Evolutionary conservation across 2,329 filamentous ascomycete genomes (phyloP).

Genomic region (Sclerotinia minor): DNA sequence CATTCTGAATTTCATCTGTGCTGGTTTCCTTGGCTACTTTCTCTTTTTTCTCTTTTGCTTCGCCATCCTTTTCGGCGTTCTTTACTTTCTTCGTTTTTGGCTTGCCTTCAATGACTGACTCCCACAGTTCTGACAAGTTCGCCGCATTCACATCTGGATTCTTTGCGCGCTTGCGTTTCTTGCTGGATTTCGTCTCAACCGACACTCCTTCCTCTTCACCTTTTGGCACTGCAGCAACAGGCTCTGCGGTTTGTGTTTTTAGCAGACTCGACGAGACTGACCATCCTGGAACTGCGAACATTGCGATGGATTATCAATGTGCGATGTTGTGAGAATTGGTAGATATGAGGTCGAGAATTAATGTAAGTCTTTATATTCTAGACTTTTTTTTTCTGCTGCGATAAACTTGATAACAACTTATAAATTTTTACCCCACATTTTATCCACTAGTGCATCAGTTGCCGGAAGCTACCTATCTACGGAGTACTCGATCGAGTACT

Average conservation of each 20-base stretch:
- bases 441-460: background rate
- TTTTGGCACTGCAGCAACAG: conserved; percentile 14
- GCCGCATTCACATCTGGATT: conserved; percentile 59
- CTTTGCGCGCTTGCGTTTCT: conserved; percentile 57
- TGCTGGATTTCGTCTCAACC: conserved; percentile 41
- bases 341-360: background rate
- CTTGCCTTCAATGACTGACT: conserved; percentile 72
- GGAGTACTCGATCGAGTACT: too few species aligned
- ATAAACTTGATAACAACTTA: conserved; percentile 14
- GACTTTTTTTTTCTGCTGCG: conserved; percentile 14
- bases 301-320: conserved; percentile 42
- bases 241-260: conserved; percentile 59
- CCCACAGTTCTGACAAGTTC: conserved; percentile 78
- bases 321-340: background rate
- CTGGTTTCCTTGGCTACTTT: conserved; percentile 32
- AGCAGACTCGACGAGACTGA: conserved; percentile 71
- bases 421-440: conserved; percentile 13
- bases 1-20: conserved; percentile 39
- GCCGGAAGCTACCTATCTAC: background rate
- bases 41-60: conserved; percentile 38
- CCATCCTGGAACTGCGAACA: conserved; percentile 97
- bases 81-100: conserved; percentile 40
- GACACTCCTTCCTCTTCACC: conserved; percentile 32
- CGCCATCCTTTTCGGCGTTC: conserved; percentile 27
- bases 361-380: too few species aligned